Evolutionary conservation across 2,329 filamentous ascomycete species (phyloP).

Genomic region (Pseudofabraea citricarpa): DNA sequence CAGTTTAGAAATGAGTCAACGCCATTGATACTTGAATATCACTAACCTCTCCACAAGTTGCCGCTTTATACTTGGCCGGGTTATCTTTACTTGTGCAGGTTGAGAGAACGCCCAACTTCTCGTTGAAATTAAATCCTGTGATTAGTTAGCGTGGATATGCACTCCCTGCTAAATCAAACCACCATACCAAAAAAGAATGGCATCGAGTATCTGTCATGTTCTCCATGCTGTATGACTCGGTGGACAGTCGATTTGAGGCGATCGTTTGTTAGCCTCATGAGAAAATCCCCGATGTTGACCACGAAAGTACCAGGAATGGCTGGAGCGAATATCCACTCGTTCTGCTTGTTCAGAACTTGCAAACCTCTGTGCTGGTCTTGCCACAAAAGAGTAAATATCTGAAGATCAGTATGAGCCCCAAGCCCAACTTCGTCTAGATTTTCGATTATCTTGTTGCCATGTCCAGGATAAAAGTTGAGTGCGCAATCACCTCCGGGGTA

Average conservation of each 20-base stretch:
- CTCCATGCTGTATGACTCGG: slow-evolving; percentile 67
- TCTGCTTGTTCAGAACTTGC: slow-evolving; percentile 37
- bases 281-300: slow-evolving; percentile 44
- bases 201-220: slow-evolving; percentile 70
- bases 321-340: slow-evolving; percentile 37
- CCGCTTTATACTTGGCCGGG: neutral
- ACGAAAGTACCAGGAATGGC: slow-evolving; percentile 36
- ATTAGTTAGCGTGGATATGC: neutral
- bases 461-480: slow-evolving; percentile 28
- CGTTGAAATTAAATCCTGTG: neutral
- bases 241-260: slow-evolving; percentile 78
- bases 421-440: slow-evolving; percentile 24
- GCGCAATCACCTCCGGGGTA: slow-evolving; percentile 35
- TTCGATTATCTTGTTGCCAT: slow-evolving; percentile 12
- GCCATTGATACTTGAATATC: no score
- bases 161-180: neutral
- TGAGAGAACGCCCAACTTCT: neutral
- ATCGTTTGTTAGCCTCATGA: slow-evolving; percentile 76
- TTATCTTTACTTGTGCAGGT: neutral
- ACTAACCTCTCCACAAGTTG: neutral
- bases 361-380: slow-evolving; percentile 39
- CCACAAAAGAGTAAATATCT: slow-evolving; percentile 40
- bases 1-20: no score
- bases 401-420: slow-evolving; percentile 38
- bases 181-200: slow-evolving; percentile 82